phyloP scores from a whole-genome alignment of 345 rosid genomes.

The Citrus inodora region DNA sequence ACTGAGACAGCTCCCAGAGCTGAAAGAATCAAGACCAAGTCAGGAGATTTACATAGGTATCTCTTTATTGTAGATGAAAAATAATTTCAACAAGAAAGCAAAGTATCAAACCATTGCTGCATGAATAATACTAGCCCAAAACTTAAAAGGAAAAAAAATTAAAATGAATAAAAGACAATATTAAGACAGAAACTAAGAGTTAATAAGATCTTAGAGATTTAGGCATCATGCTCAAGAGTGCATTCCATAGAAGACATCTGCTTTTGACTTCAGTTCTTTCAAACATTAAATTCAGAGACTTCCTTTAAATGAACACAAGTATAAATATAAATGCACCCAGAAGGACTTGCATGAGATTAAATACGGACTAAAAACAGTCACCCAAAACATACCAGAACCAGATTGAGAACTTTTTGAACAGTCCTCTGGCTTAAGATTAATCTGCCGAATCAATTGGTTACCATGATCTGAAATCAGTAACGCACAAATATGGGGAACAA shows the following conservation, averaged over 20 bases:
- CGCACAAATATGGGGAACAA: slow-evolving; percentile 49
- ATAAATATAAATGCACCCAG: background rate
- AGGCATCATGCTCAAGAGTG: no score
- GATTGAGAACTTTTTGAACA: slow-evolving; percentile 47
- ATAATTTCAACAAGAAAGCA: background rate
- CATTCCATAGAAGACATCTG: no score
- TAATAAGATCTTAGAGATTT: background rate
- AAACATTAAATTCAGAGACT: background rate
- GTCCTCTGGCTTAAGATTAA: slow-evolving; percentile 60
- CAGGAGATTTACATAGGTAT: background rate
- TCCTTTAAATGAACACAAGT: background rate
- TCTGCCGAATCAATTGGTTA: slow-evolving; percentile 49
- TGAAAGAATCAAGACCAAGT: slow-evolving; percentile 15
- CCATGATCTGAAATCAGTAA: slow-evolving; percentile 68
- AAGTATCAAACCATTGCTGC: no score
- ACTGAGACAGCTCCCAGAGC: slow-evolving; percentile 31
- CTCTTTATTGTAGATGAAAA: background rate
- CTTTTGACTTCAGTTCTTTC: background rate
- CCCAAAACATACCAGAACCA: slow-evolving; percentile 37
- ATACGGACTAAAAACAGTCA: background rate
- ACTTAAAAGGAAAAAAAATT: background rate
- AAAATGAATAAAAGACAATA: background rate
- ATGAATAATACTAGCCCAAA: background rate
- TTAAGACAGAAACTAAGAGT: background rate
- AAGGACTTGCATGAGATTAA: background rate